These are phyloP conservation scores for Ogataea methanolica DNA, from an alignment of 805 yeast species.

Conservation along the genomic window DNA sequence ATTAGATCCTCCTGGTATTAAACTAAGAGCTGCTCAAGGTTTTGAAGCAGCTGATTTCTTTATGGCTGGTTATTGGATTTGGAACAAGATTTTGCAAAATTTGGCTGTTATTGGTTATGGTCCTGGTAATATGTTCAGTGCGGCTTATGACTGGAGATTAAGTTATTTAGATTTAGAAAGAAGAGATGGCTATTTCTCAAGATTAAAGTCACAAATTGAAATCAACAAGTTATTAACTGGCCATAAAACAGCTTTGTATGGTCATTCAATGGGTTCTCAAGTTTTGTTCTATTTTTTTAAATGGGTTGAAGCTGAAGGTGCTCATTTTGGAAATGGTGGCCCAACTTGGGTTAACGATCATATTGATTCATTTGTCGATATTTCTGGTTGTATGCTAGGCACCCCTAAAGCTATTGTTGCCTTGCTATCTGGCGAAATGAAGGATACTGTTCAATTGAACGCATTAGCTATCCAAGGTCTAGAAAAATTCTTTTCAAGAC, in stretches of 20 bases:
- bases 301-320: constrained; percentile 93
- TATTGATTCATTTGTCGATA: constrained; percentile 76
- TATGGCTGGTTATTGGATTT: constrained; percentile 97
- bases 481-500: constrained; percentile 87
- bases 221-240: constrained; percentile 41
- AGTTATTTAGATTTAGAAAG: constrained; percentile 83
- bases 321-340: constrained; percentile 87
- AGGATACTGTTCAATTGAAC: constrained; percentile 91
- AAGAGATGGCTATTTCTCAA: constrained; percentile 81
- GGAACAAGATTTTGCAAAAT: constrained; percentile 95
- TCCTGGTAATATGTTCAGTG: constrained; percentile 84
- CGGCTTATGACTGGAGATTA: constrained; percentile 95
- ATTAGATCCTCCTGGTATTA: constrained; percentile 80
- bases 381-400: constrained; percentile 86
- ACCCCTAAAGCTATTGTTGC: constrained; percentile 95
- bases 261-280: constrained; percentile 98
- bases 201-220: constrained; percentile 72
- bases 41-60: constrained; percentile 96
- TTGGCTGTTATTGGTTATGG: constrained; percentile 92
- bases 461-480: constrained; percentile 90
- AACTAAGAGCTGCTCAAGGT: constrained; percentile 88
- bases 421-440: constrained; percentile 95
- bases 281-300: constrained; percentile 82
- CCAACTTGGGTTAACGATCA: constrained; percentile 80
- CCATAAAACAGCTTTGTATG: constrained; percentile 72